Evolutionary conservation across 306 rosid species (phyloP).

Genomic region (Trichosanthes cucumerina): DNA sequence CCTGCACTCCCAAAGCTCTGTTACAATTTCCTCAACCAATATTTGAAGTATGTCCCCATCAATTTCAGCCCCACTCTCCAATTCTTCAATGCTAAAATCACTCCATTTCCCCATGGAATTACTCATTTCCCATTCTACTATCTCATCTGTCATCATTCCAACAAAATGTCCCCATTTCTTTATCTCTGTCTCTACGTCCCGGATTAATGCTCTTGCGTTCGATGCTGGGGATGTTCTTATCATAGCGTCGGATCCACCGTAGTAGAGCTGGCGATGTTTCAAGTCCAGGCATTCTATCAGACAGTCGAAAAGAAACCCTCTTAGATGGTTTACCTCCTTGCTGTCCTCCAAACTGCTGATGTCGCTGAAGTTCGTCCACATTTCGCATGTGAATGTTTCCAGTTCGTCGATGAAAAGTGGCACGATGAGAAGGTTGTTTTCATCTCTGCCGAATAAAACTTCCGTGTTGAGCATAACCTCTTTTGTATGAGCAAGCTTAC

Average conservation of each 20-base stretch:
- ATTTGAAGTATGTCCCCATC: conserved; percentile 43
- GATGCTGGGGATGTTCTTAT: conserved; percentile 22
- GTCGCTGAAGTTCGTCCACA: conserved; percentile 22
- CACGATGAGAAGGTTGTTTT: conserved; percentile 25
- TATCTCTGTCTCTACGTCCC: conserved; percentile 42
- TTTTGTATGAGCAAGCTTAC: conserved; percentile 33
- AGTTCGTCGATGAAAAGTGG: conserved; percentile 36
- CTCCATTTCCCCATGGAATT: conserved; percentile 67
- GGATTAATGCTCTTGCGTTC: conserved; percentile 24
- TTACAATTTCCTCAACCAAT: conserved; percentile 57
- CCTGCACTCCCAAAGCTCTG: conserved; percentile 21
- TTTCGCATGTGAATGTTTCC: conserved; percentile 25
- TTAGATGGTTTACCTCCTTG: conserved; percentile 30
- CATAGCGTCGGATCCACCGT: conserved; percentile 43
- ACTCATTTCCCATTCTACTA: conserved; percentile 82
- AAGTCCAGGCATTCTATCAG: conserved; percentile 55
- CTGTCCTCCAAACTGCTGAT: conserved; percentile 15
- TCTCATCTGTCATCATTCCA: conserved; percentile 59
- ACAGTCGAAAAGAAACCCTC: conserved; percentile 51
- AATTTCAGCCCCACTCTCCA: conserved; percentile 52
- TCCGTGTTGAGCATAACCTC: conserved; percentile 53
- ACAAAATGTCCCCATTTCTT: conserved; percentile 44
- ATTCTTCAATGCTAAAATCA: conserved; percentile 55
- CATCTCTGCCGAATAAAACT: conserved; percentile 35
- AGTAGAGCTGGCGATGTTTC: conserved; percentile 28